Base-by-base conservation (phyloP, 2,329 filamentous ascomycete species). In the Gaeumannomyces sp. region DNA sequence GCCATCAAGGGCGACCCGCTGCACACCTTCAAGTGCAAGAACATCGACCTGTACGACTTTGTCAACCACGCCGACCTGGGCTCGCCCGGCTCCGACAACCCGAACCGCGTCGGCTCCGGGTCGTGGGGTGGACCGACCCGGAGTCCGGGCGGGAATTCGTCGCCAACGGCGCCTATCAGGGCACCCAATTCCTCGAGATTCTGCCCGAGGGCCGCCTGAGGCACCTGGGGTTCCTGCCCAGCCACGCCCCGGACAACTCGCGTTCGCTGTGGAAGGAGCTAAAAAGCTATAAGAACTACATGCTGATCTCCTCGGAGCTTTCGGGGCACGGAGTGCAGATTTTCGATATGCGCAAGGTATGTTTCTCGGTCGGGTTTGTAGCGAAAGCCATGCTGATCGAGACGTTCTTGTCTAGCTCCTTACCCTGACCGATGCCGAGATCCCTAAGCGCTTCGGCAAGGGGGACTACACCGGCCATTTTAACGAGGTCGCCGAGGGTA, bases 271-370 rank as follows among this genome's bases (percentile, higher is more conserved):
- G 31, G 7, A 60, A 10, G 25, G 14, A 16, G 10, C 25, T 5
- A 16, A n/a, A 61, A 3, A 10, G 33, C 33, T 29, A 75, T 64
- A 72, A 73, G 64, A 73, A 72, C 72, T 72, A 74, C 65, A 72
- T 74, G 63, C 72, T 78, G 64, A 75, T 79, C 64, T 76, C 76
- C 35, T 73, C 72, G 68, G 76, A 78, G 67, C 80, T 81, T 33
- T 69, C 71, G 59, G 72, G 77, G 68, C 85, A 88, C 72, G 81
- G 83, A 45, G 80, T 88, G 61, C 85, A 88, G 73, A 80, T 88
- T 73, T 88, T 88, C 70, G 85, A 88, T 73, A 80, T 86, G 82
- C 80, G 77, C 69, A 86, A 82, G 76, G 75, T 85, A 75, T 83
- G 29, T 29, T 29, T 29, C 29, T 29, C 29, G 6, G 29, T 29